Evolutionary conservation across 768 basidiomycete species (phyloP).

Genomic region (Paxillus ammoniavirescens): DNA sequence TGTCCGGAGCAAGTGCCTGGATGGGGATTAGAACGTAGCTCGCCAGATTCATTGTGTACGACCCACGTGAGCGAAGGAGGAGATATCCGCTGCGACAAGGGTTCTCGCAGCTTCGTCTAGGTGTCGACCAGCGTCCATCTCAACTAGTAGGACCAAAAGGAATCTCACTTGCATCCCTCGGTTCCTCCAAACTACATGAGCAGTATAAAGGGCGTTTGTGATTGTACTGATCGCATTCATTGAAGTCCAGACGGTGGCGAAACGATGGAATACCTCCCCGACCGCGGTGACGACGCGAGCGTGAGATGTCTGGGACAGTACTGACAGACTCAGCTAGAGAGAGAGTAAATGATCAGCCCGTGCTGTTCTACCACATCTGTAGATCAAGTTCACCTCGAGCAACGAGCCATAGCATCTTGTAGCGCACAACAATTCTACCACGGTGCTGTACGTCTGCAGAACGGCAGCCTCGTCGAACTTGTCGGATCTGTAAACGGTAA

Average conservation of each 20-base stretch:
- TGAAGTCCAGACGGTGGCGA: conserved; percentile 73
- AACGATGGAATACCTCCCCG: conserved; percentile 71
- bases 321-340: conserved; percentile 49
- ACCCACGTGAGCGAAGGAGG: conserved; percentile 60
- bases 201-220: conserved; percentile 55
- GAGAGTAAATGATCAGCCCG: conserved; percentile 6
- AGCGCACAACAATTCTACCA: conserved; percentile 58
- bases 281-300: conserved; percentile 56
- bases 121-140: conserved; percentile 61
- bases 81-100: conserved; percentile 58
- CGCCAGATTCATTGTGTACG: neutral
- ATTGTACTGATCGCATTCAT: conserved; percentile 63
- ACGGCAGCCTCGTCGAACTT: conserved; percentile 34
- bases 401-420: conserved; percentile 66
- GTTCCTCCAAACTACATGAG: conserved; percentile 62
- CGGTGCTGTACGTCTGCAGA: conserved; percentile 55
- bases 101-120: conserved; percentile 55
- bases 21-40: neutral
- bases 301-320: conserved; percentile 53
- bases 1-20: conserved; percentile 43
- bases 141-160: conserved; percentile 59
- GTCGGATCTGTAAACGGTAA: conserved; percentile 23
- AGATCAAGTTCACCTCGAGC: conserved; percentile 52
- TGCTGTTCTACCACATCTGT: neutral
- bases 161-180: conserved; percentile 65